Evolutionary conservation across 371 early-diverging fungal species (phyloP), one percentile per base, ranked within the genome.

Genomic region (Rhizomucor pusillus): DNA sequence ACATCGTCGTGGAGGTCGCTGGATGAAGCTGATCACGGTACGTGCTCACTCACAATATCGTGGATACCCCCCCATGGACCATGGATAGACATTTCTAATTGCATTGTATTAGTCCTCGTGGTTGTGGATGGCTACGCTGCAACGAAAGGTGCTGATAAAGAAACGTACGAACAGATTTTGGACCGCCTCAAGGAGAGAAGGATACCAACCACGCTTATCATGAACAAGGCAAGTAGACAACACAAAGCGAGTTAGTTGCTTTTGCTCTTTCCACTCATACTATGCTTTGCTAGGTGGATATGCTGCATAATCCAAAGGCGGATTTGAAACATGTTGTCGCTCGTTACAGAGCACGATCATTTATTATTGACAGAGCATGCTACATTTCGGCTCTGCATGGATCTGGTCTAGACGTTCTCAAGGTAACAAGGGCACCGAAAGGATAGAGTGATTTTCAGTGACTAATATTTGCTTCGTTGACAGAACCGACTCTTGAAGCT

Each of bases 1-100:
- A 89, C 85, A 1, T 69, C 90, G 12, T 81, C 90, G 5, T 91
- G 90, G 90, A 73, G 80, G 50, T 74, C 90, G 23, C 65, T 91
- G 45, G 73, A 78, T 47, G 89, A 87, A 55, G 88, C 88, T 16
- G 84, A 87, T 62, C 77, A 85, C 49, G 56, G 79, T 77, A 68
- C 40, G 16, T n/a, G n/a, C n/a, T n/a, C n/a, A n/a, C n/a, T n/a
- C n/a, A n/a, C n/a, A n/a, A n/a, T n/a, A n/a, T n/a, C n/a, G n/a
- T n/a, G n/a, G n/a, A n/a, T n/a, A n/a, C n/a, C n/a, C n/a, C n/a
- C n/a, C n/a, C n/a, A n/a, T n/a, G n/a, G n/a, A n/a, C n/a, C n/a
- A 33, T 3, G 52, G 19, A 22, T 4, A 5, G 18, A 9, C 18
- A 10, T 7, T 6, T 35, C 43, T 36, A 7, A 43, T 43, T 0